Conservation (phyloP, 1,139 yeast genomes). For the Yamadazyma sp. region DNA sequence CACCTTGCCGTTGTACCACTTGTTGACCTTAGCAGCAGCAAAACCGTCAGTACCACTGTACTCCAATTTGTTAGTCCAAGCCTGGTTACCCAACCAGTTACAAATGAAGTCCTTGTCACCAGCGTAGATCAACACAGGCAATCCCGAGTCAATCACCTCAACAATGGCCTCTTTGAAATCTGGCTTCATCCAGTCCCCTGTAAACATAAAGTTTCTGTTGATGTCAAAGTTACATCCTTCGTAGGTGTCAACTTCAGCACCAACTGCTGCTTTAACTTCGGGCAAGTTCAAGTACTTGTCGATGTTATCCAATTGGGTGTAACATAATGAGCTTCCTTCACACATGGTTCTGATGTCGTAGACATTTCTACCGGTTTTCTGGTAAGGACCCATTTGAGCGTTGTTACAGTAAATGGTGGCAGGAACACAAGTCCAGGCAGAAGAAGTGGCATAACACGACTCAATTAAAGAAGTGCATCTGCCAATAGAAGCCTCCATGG, state of each 20-base stretch:
- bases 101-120: conserved; percentile 88
- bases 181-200: conserved; percentile 93
- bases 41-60: conserved; percentile 65
- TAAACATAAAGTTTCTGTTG: conserved; percentile 77
- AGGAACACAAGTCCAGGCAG: conserved; percentile 91
- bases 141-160: conserved; percentile 52
- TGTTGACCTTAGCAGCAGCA: conserved; percentile 36
- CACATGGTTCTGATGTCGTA: conserved; percentile 90
- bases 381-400: conserved; percentile 84
- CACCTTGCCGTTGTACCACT: conserved; percentile 39
- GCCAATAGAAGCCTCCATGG: conserved; percentile 71
- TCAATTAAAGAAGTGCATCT: conserved; percentile 81
- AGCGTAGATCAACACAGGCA: conserved; percentile 77
- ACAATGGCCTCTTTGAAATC: conserved; percentile 62
- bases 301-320: conserved; percentile 37
- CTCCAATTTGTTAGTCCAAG: conserved; percentile 71
- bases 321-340: conserved; percentile 77
- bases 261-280: conserved; percentile 67
- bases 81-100: conserved; percentile 84
- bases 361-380: conserved; percentile 86
- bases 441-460: conserved; percentile 74
- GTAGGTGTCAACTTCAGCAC: conserved; percentile 86
- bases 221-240: conserved; percentile 85
- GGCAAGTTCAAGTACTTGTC: conserved; percentile 37
- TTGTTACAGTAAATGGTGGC: conserved; percentile 90